Evolutionary conservation across 2,329 filamentous ascomycete species (phyloP).

Genomic region (Cercospora sp.): DNA sequence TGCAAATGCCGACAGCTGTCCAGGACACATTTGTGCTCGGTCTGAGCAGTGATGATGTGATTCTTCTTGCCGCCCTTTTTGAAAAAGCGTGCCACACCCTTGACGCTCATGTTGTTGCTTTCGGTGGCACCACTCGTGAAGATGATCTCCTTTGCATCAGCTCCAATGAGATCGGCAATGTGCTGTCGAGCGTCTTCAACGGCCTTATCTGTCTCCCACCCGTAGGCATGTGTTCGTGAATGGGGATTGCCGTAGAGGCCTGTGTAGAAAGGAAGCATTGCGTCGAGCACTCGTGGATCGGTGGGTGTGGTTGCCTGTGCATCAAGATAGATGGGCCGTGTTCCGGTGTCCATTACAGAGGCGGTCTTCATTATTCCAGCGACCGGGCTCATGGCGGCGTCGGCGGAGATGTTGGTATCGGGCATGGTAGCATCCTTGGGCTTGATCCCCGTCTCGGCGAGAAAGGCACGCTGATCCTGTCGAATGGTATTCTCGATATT

Average conservation of each 20-base stretch:
- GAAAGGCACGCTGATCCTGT: slow-evolving; percentile 79
- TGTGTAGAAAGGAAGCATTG: slow-evolving; percentile 93
- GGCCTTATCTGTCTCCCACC: slow-evolving; percentile 96
- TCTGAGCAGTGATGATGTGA: slow-evolving; percentile 96
- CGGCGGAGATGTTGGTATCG: slow-evolving; percentile 57
- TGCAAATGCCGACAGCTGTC: slow-evolving; percentile 96
- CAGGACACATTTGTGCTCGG: slow-evolving; percentile 97
- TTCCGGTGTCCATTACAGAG: slow-evolving; percentile 87
- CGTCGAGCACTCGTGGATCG: slow-evolving; percentile 90
- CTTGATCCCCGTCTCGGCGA: slow-evolving; percentile 57
- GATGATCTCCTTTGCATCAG: slow-evolving; percentile 96
- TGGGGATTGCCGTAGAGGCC: slow-evolving; percentile 96
- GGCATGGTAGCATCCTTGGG: slow-evolving; percentile 61
- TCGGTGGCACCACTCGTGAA: slow-evolving; percentile 98
- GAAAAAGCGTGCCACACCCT: slow-evolving; percentile 95
- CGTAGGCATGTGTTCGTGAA: slow-evolving; percentile 94
- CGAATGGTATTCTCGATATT: slow-evolving; percentile 80
- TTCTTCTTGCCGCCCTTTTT: slow-evolving; percentile 92
- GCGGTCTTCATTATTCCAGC: slow-evolving; percentile 84
- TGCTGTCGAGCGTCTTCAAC: slow-evolving; percentile 83
- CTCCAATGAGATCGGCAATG: slow-evolving; percentile 83
- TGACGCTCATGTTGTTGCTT: slow-evolving; percentile 99
- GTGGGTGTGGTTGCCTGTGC: slow-evolving; percentile 97
- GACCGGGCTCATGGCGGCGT: slow-evolving; percentile 71
- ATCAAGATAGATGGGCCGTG: slow-evolving; percentile 93